These are phyloP conservation scores for Salvia miltiorrhiza DNA, from an alignment of 257 asterid genomes.

Conservation along the genomic window DNA sequence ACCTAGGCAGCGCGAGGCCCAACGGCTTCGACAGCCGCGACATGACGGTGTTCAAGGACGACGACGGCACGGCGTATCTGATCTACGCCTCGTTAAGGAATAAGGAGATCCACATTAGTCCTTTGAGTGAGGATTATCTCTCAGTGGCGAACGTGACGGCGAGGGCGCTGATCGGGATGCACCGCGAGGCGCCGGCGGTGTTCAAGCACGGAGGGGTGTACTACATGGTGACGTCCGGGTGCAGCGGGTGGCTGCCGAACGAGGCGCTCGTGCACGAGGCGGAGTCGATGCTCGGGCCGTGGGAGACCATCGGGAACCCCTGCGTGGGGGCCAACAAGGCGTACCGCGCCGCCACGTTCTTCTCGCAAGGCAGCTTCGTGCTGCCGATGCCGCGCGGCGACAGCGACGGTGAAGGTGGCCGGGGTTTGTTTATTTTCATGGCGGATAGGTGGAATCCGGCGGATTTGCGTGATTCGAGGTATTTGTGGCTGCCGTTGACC, in stretches of 20 bases:
- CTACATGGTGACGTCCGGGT: conserved; percentile 80
- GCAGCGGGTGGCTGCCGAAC: conserved; percentile 86
- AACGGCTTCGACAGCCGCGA: conserved; percentile 74
- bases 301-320: conserved; percentile 83
- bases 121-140: conserved; percentile 36
- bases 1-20: conserved; percentile 49
- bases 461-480: conserved; percentile 63
- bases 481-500: conserved; percentile 69
- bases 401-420: background rate
- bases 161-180: conserved; percentile 53
- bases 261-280: conserved; percentile 78
- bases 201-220: conserved; percentile 51
- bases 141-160: conserved; percentile 30
- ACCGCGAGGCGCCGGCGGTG: conserved; percentile 74
- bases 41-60: conserved; percentile 68
- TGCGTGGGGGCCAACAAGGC: conserved; percentile 64
- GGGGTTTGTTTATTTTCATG: conserved; percentile 58
- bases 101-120: conserved; percentile 61
- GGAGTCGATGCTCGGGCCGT: conserved; percentile 64
- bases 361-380: conserved; percentile 67
- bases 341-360: conserved; percentile 55
- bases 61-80: conserved; percentile 49
- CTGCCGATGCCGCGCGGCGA: conserved; percentile 50
- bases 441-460: conserved; percentile 76
- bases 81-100: conserved; percentile 56